Evolutionary conservation across 2,329 filamentous ascomycete genomes (phyloP).

Genomic region (Phialocephala subalpina): DNA sequence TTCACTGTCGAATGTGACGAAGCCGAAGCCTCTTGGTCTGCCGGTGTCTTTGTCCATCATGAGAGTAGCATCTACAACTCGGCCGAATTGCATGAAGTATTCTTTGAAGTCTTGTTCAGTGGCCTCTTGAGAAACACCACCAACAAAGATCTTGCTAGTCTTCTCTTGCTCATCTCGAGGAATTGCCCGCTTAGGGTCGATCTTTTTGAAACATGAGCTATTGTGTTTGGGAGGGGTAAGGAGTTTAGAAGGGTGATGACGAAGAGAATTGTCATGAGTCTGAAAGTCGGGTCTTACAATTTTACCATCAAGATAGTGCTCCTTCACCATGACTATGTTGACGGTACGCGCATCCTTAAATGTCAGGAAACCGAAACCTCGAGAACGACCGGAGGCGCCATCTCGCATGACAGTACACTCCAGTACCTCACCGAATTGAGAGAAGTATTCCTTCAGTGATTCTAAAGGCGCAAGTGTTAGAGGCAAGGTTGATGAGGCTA

Average conservation of each 20-base stretch:
- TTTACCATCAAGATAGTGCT: slow-evolving; percentile 97
- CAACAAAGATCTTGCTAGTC: slow-evolving; percentile 98
- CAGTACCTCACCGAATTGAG: slow-evolving; percentile 94
- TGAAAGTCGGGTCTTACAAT: slow-evolving; percentile 72
- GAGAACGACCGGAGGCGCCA: slow-evolving; percentile 88
- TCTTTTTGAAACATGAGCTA: slow-evolving; percentile 55
- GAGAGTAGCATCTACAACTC: slow-evolving; percentile 94
- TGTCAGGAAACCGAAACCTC: slow-evolving; percentile 96
- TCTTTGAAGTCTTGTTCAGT: slow-evolving; percentile 96
- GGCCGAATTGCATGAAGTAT: slow-evolving; percentile 96
- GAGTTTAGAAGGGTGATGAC: slow-evolving; percentile 25
- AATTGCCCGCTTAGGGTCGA: slow-evolving; percentile 97
- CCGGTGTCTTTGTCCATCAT: slow-evolving; percentile 99
- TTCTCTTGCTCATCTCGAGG: slow-evolving; percentile 97
- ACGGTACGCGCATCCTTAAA: slow-evolving; percentile 98
- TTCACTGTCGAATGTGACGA: slow-evolving; percentile 97
- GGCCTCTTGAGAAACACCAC: slow-evolving; percentile 95
- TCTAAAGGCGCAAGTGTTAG: slow-evolving; percentile 61
- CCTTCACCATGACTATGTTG: slow-evolving; percentile 99
- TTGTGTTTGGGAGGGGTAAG: slow-evolving; percentile 39
- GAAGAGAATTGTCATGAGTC: slow-evolving; percentile 29
- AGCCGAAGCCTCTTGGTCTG: slow-evolving; percentile 94
- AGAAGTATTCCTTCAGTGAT: slow-evolving; percentile 96
- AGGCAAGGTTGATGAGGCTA: background rate
- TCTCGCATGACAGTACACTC: slow-evolving; percentile 99